These are phyloP conservation scores for Monosiga brevicollis DNA, from an alignment of 78 protist species.

Conservation along the genomic window DNA sequence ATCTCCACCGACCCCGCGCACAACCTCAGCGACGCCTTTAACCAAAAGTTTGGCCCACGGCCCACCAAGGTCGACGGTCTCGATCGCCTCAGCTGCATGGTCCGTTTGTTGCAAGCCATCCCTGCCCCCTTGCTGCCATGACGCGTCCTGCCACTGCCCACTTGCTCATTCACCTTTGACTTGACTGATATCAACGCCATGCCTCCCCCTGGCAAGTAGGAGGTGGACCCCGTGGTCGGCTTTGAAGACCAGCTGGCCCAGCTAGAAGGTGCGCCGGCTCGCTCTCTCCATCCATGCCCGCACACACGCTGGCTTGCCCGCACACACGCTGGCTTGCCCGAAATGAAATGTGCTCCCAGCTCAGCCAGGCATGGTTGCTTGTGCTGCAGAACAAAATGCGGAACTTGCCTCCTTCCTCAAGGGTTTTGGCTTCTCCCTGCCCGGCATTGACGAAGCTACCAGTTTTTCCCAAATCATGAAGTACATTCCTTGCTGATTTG, in stretches of 20 bases:
- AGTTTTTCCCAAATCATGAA: slow-evolving; percentile 84
- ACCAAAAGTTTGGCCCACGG: slow-evolving; percentile 68
- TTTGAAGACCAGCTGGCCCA: no score
- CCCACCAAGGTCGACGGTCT: slow-evolving; percentile 78
- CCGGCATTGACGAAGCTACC: slow-evolving; percentile 94
- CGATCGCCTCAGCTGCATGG: slow-evolving; percentile 16
- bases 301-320: background rate
- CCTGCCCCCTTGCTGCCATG: no score
- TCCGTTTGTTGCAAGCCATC: background rate
- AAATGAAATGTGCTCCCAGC: no score
- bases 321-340: no score
- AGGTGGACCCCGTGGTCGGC: no score
- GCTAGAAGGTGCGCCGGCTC: no score
- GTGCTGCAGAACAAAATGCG: background rate
- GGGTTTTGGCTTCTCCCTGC: slow-evolving; percentile 57
- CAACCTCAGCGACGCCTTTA: slow-evolving; percentile 88
- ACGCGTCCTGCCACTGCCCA: no score
- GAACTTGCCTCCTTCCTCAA: slow-evolving; percentile 15
- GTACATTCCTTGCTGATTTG: no score
- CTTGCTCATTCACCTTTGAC: no score
- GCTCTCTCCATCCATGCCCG: no score
- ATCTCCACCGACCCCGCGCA: slow-evolving; percentile 98
- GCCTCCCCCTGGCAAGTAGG: no score
- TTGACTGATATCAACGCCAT: no score
- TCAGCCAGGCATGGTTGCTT: background rate